A percentile compares a stretch with the other conserved stretches of the same genome.
Conservation (phyloP, 139 green algal species). For the Ettlia oleoabundans region DNA sequence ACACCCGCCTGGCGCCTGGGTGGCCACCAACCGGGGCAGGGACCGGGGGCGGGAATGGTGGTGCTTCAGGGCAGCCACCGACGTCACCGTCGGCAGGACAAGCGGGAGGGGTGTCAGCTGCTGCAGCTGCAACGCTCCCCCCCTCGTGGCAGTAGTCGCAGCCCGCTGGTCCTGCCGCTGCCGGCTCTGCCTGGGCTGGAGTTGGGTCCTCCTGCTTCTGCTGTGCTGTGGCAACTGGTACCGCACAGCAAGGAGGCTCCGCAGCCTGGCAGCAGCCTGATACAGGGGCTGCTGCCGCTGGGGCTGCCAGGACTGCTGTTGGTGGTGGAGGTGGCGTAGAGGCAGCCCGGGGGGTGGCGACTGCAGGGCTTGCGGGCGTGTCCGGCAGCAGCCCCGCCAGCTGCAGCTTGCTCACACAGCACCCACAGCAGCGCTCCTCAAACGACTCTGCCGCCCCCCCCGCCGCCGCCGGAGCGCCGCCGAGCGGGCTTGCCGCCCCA, state of each 20-base stretch:
- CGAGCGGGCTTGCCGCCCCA: too few species aligned
- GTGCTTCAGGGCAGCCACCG: too few species aligned
- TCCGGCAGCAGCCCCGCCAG: constrained; percentile 4
- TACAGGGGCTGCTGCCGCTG: too few species aligned
- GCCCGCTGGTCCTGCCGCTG: background rate
- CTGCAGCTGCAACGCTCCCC: background rate
- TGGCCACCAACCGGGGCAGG: background rate
- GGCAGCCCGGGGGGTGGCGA: too few species aligned
- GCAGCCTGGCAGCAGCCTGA: constrained; percentile 5
- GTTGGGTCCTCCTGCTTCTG: background rate
- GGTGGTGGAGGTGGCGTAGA: too few species aligned
- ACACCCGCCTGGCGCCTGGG: background rate
- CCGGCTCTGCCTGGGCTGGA: background rate
- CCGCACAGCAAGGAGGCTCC: too few species aligned
- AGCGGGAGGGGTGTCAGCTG: too few species aligned
- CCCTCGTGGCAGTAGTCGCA: background rate
- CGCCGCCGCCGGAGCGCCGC: background rate
- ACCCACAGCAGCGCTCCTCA: constrained; percentile 43
- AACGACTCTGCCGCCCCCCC: background rate
- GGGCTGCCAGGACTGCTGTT: too few species aligned
- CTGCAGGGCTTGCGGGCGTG: background rate
- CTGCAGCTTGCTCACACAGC: constrained; percentile 37
- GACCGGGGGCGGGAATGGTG: too few species aligned
- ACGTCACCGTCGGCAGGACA: too few species aligned
- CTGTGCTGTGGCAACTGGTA: too few species aligned